These are phyloP conservation scores for Phytophthora capsici DNA, from an alignment of 352 stramenopile genomes.

Conservation along the genomic window DNA sequence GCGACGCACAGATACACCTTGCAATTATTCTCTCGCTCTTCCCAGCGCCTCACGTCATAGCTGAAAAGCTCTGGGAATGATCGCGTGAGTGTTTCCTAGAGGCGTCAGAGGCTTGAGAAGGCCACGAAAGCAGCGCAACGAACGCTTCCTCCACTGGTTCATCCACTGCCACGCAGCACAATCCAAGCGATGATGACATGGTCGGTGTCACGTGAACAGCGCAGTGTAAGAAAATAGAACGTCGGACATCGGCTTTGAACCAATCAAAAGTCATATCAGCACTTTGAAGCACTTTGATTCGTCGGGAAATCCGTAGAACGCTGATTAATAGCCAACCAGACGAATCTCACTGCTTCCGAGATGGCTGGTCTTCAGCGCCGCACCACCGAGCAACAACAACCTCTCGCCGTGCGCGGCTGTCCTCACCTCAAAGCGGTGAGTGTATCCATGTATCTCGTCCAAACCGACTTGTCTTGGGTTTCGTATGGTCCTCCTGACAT, in stretches of 20 bases:
- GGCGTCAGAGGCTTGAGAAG: constrained; percentile 4
- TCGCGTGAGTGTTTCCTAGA: constrained; percentile 8
- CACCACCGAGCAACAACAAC: constrained; percentile 7
- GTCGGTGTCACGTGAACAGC: background rate
- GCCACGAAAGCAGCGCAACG: constrained; percentile 6
- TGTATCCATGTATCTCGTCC: constrained; percentile 20
- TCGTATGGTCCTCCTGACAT: constrained; percentile 41
- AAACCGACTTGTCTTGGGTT: constrained; percentile 4
- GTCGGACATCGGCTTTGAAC: constrained; percentile 1
- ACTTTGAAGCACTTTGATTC: background rate
- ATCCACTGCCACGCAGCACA: constrained; percentile 10
- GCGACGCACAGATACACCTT: background rate
- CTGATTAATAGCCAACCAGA: constrained; percentile 13
- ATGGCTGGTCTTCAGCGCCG: constrained; percentile 26
- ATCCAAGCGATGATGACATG: constrained; percentile 31
- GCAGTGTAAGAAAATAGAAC: constrained; percentile 17
- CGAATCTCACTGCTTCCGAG: background rate
- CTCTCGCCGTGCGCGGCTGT: background rate
- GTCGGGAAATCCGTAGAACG: constrained; percentile 7
- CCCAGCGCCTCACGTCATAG: no score
- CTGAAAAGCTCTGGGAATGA: background rate
- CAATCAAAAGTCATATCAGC: constrained; percentile 3
- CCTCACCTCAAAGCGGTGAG: background rate
- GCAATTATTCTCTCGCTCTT: background rate
- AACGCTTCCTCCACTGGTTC: background rate